Evolutionary conservation across 2,329 filamentous ascomycete species (phyloP).

Genomic region (Fusarium subtropicale): DNA sequence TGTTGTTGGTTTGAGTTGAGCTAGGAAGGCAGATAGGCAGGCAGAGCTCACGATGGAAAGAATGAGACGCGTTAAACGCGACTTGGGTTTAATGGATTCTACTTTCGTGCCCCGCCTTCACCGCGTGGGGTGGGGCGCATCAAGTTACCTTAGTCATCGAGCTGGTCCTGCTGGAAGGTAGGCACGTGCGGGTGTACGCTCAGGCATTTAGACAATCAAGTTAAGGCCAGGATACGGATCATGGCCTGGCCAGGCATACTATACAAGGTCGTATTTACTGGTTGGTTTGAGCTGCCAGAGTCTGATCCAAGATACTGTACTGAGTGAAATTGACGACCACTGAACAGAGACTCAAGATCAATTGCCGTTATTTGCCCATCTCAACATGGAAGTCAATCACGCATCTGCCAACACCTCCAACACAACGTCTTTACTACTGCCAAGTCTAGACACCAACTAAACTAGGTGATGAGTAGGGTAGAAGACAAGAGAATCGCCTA

Average conservation of each 20-base stretch:
- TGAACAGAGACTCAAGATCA: neutral
- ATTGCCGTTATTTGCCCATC: neutral
- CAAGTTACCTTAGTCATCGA: constrained; percentile 40
- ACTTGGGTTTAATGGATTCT: constrained; percentile 48
- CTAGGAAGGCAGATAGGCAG: constrained; percentile 22
- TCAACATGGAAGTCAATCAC: constrained; percentile 1
- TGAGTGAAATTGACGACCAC: too few relatives aligned
- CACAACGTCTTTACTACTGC: neutral
- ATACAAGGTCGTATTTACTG: neutral
- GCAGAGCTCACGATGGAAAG: constrained; percentile 28
- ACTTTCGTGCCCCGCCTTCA: constrained; percentile 37
- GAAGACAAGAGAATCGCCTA: constrained; percentile 30
- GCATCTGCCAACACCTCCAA: constrained; percentile 13
- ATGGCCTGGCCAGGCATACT: neutral
- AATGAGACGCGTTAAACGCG: constrained; percentile 51
- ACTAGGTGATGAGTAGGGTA: neutral
- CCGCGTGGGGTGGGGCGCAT: constrained; percentile 26
- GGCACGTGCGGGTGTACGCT: neutral
- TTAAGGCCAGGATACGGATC: neutral
- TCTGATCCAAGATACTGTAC: neutral
- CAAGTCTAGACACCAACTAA: neutral
- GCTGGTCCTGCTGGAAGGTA: neutral
- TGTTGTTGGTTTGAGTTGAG: constrained; percentile 21
- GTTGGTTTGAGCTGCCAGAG: neutral
- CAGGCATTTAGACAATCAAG: neutral